Percentiles rank a stretch among this genome's conserved stretches.
phyloP scores from a whole-genome alignment of 345 rosid species.

The Dipteronia sinensis region DNA sequence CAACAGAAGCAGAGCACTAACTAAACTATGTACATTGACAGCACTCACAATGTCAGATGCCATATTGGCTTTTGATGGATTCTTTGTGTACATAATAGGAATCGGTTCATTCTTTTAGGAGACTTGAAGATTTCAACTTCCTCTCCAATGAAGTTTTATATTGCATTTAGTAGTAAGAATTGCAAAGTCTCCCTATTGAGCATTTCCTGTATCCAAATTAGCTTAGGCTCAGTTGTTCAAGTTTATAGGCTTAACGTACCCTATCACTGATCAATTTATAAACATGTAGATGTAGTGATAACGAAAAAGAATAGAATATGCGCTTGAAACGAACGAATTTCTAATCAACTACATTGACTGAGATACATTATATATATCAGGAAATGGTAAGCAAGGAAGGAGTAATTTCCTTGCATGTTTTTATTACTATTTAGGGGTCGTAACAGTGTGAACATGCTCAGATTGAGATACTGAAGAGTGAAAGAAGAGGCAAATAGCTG shows the following conservation, averaged over 20 bases:
- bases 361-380: background rate
- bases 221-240: background rate
- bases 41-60: background rate
- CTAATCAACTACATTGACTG: background rate
- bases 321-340: background rate
- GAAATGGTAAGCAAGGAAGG: background rate
- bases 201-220: too few species aligned
- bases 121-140: too few species aligned
- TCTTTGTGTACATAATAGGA: background rate
- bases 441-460: slow-evolving; percentile 22
- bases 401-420: slow-evolving; percentile 4
- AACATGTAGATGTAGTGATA: background rate
- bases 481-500: slow-evolving; percentile 89
- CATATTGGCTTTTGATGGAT: slow-evolving; percentile 25
- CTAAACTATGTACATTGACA: background rate
- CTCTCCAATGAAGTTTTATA: too few species aligned
- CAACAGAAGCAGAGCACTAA: background rate
- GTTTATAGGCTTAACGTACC: background rate
- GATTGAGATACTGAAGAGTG: slow-evolving; percentile 40
- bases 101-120: background rate
- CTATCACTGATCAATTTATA: background rate
- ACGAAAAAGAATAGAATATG: background rate
- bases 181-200: too few species aligned
- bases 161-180: too few species aligned
- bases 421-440: slow-evolving; percentile 25